Evolutionary conservation across 768 basidiomycete species (phyloP).

Genomic region (Trametes cingulata): DNA sequence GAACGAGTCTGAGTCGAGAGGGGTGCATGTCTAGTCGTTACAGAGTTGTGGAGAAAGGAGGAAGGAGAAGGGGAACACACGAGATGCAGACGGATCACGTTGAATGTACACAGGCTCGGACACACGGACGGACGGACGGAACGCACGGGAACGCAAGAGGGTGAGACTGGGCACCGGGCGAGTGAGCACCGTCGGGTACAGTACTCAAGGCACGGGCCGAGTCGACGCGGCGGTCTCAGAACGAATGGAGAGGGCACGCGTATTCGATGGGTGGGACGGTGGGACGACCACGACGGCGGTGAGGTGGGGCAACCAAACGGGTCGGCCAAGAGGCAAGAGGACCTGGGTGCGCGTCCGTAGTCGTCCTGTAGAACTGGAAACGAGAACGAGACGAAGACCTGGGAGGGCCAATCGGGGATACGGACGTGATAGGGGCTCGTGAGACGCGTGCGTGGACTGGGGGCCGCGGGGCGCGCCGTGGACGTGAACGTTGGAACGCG

Average conservation of each 20-base stretch:
- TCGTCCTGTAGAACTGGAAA: not conserved
- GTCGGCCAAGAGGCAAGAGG: not conserved
- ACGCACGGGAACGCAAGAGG: not conserved
- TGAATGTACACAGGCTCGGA: slow-evolving; percentile 7
- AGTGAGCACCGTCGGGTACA: no score
- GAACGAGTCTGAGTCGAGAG: slow-evolving; percentile 23
- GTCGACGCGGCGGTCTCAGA: slow-evolving; percentile 9
- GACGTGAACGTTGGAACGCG: not conserved
- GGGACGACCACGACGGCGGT: not conserved
- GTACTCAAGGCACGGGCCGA: not conserved
- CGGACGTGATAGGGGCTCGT: not conserved
- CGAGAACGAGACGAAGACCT: not conserved
- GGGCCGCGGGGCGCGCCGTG: not conserved
- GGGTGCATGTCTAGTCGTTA: slow-evolving; percentile 76
- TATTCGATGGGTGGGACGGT: not conserved
- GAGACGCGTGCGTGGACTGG: not conserved
- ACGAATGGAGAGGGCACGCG: slow-evolving; percentile 10
- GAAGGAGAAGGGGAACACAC: slow-evolving; percentile 9
- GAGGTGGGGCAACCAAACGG: no score
- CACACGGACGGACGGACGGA: slow-evolving; percentile 15
- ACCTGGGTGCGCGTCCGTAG: not conserved
- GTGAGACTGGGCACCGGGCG: not conserved
- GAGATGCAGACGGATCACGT: slow-evolving; percentile 1
- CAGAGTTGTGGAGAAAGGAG: slow-evolving; percentile 34
- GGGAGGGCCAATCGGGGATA: not conserved